A percentile compares a stretch with the other conserved stretches of the same genome.
Conservation (phyloP, 2,329 filamentous ascomycete genomes). For the Fusarium newnesense region DNA sequence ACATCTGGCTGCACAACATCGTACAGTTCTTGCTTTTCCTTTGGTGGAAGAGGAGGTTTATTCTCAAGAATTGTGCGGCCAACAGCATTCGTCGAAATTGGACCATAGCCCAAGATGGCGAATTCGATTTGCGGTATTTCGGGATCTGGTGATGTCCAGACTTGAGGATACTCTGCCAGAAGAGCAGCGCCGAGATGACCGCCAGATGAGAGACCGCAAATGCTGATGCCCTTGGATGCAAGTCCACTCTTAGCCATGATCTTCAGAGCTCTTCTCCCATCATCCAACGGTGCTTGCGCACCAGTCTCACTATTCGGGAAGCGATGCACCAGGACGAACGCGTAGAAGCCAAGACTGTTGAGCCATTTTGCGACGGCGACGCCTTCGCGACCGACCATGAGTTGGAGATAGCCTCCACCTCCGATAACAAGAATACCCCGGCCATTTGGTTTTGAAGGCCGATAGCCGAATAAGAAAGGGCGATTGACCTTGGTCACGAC, state of each 20-base stretch:
- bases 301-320: constrained; percentile 29
- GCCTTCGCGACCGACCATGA: constrained; percentile 40
- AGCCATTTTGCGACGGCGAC: constrained; percentile 37
- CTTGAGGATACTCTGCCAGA: constrained; percentile 31
- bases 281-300: constrained; percentile 33
- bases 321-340: constrained; percentile 40
- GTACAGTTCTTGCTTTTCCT: constrained; percentile 37
- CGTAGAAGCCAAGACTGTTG: constrained; percentile 36
- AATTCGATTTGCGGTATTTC: constrained; percentile 23
- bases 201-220: constrained; percentile 39
- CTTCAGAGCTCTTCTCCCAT: constrained; percentile 35
- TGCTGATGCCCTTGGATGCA: constrained; percentile 22
- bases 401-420: constrained; percentile 35
- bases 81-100: constrained; percentile 36
- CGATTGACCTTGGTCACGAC: constrained; percentile 31
- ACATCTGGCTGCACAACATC: constrained; percentile 34
- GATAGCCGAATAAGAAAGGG: constrained; percentile 36
- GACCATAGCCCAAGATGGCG: constrained; percentile 35
- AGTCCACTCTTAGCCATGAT: constrained; percentile 24
- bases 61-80: constrained; percentile 35
- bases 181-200: constrained; percentile 38
- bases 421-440: constrained; percentile 32
- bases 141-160: constrained; percentile 29
- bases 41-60: constrained; percentile 32
- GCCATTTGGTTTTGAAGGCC: constrained; percentile 24